Evolutionary conservation across 2,329 filamentous ascomycete genomes (phyloP).

Genomic region (Sarocladiaceae sp.): DNA sequence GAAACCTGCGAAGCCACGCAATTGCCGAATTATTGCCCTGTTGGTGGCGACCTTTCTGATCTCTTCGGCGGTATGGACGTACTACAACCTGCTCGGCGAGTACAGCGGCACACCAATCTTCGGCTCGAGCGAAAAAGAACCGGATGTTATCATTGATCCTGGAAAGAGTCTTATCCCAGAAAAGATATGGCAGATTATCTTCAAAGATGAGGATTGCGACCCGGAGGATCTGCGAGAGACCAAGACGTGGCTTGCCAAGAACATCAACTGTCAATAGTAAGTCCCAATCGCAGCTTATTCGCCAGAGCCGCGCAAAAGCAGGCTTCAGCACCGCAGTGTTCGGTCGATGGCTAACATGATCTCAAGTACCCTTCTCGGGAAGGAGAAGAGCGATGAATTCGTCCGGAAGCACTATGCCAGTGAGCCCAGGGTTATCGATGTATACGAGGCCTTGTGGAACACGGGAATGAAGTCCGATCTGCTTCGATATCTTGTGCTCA

Average conservation of each 20-base stretch:
- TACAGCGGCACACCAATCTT: neutral
- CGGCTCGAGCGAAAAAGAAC: neutral
- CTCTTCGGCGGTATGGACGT: neutral
- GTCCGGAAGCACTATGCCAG: constrained; percentile 19
- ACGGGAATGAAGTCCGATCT: constrained; percentile 25
- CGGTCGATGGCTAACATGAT: neutral
- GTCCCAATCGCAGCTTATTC: constrained; percentile 5
- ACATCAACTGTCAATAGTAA: constrained; percentile 15
- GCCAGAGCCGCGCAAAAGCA: no score
- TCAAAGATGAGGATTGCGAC: constrained; percentile 10
- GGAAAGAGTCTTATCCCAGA: constrained; percentile 12
- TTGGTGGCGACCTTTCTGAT: neutral
- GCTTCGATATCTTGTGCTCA: constrained; percentile 22
- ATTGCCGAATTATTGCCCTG: neutral
- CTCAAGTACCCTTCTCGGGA: constrained; percentile 19
- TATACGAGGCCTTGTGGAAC: constrained; percentile 8
- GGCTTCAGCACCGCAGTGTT: no score
- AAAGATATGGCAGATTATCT: constrained; percentile 17
- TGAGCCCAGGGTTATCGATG: constrained; percentile 10
- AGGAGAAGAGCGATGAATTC: constrained; percentile 19
- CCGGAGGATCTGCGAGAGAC: constrained; percentile 11
- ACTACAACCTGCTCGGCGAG: neutral
- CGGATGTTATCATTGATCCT: neutral
- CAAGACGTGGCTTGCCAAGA: constrained; percentile 15
- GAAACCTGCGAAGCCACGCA: neutral